Percentiles rank a stretch among this genome's conserved stretches.
These are phyloP conservation scores for Vaccinium darrowii DNA, from an alignment of 148 eudicot species.

Conservation along the genomic window DNA sequence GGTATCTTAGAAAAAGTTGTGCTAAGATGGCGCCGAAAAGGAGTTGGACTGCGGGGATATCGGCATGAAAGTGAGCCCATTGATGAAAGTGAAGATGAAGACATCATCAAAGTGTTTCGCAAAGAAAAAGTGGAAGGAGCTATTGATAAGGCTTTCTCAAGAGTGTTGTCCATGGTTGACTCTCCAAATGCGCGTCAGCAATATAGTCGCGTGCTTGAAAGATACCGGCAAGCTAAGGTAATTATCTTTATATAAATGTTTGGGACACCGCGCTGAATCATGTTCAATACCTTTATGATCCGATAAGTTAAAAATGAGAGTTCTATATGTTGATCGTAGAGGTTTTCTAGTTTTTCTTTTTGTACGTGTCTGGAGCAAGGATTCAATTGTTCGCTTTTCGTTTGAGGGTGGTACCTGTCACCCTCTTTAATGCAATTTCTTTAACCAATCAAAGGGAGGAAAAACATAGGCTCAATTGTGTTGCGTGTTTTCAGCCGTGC, in stretches of 20 bases:
- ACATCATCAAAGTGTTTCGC: conserved; percentile 68
- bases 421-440: background rate
- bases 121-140: conserved; percentile 73
- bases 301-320: background rate
- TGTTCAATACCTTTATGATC: background rate
- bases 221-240: conserved; percentile 84
- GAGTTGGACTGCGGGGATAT: conserved; percentile 79
- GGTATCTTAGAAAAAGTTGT: conserved; percentile 81
- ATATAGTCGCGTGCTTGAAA: conserved; percentile 75
- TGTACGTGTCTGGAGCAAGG: background rate
- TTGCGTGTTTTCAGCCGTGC: conserved; percentile 22
- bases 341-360: background rate
- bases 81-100: conserved; percentile 68
- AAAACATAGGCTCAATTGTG: background rate
- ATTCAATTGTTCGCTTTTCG: background rate
- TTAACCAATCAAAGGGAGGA: background rate
- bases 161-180: conserved; percentile 81
- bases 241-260: background rate
- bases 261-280: background rate
- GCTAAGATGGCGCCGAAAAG: conserved; percentile 88
- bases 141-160: conserved; percentile 79
- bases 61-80: conserved; percentile 45
- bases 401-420: background rate
- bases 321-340: background rate
- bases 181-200: conserved; percentile 79